Conservation (phyloP, 1,139 yeast species). For the Geotrichum phurueaensis region DNA sequence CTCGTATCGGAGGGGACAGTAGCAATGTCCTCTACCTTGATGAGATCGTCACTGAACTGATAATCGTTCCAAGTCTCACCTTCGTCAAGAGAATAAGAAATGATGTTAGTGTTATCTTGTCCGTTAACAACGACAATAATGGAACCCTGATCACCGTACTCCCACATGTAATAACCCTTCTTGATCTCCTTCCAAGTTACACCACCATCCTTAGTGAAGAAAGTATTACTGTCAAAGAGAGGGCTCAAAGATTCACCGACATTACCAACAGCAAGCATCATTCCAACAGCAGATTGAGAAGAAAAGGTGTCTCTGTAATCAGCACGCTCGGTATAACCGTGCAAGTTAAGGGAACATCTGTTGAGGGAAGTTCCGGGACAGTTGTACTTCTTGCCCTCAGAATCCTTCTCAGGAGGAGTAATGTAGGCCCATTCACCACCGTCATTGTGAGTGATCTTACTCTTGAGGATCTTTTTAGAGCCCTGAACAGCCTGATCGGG, state of each 20-base stretch:
- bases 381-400: conserved; percentile 51
- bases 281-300: conserved; percentile 83
- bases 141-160: conserved; percentile 92
- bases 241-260: conserved; percentile 63
- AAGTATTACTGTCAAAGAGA: conserved; percentile 55
- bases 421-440: conserved; percentile 83
- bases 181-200: conserved; percentile 74
- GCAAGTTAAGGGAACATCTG: conserved; percentile 76
- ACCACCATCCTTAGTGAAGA: conserved; percentile 83
- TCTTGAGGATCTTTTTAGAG: conserved; percentile 51
- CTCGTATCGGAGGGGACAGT: conserved; percentile 91
- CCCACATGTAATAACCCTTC: conserved; percentile 83
- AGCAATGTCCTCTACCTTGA: conserved; percentile 63
- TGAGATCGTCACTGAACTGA: conserved; percentile 53
- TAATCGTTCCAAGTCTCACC: conserved; percentile 72
- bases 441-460: conserved; percentile 80
- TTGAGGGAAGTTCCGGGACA: conserved; percentile 45
- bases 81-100: conserved; percentile 68
- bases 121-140: conserved; percentile 66
- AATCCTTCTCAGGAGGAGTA: conserved; percentile 59
- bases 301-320: conserved; percentile 83
- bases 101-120: conserved; percentile 48
- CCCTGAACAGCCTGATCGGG: conserved; percentile 39
- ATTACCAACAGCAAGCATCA: conserved; percentile 82
- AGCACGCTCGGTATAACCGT: conserved; percentile 82